Evolutionary conservation across 2,329 filamentous ascomycete genomes (phyloP), one percentile per base, ranked within the genome.

Genomic region (Trichoderma hamatum): DNA sequence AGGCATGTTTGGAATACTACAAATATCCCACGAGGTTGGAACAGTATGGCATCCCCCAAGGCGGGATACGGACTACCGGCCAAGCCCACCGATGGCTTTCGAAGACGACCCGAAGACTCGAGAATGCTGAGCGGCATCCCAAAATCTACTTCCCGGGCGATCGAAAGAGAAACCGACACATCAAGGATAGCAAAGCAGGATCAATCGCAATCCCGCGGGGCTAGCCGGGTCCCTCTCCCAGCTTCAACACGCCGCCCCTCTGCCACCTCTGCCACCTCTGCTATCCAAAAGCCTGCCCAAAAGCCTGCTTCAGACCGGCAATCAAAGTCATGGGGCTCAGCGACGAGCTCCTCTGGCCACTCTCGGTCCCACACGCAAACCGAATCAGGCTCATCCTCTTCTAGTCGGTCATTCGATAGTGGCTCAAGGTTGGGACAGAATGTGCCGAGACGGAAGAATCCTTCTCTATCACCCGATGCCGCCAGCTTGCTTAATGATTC

Each of bases 361-460:
- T 76, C 77, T n/a, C 74, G 72, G 24, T 72, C 76, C 32, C 79
- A 79, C 24, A 72, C 74, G 51, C 75, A 76, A 39, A 75, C 76
- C 36, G 74, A 73, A 46, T 79, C 79, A 32, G 77, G 76, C 14
- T 78, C 78, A 26, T 77, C 78, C 19, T 75, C 78, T 5, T 78
- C 79, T 4, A 74, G 76, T 56, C 78, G 76, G 36, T 80, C 78
- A 0, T 74, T 78, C 51, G 78, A 79, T 51, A 76, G 75, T 52
- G 72, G 71, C 24, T 67, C 74, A 28, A 79, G 76, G 36, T 76
- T 78, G 56, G 75, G 76, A 30, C 81, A 81, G 51, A 84, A 83
- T 73, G 79, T 83, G 10, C 75, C 87, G 59, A 80, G 83, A 72
- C 82, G 83, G 72, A 88, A 87, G 74, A 81, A 82, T 67, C 84